Percentiles rank a stretch among this genome's conserved stretches.
Evolutionary conservation across 192 early-diverging fungal genomes (phyloP).

Genomic region (Irineochytrium annulatum): DNA sequence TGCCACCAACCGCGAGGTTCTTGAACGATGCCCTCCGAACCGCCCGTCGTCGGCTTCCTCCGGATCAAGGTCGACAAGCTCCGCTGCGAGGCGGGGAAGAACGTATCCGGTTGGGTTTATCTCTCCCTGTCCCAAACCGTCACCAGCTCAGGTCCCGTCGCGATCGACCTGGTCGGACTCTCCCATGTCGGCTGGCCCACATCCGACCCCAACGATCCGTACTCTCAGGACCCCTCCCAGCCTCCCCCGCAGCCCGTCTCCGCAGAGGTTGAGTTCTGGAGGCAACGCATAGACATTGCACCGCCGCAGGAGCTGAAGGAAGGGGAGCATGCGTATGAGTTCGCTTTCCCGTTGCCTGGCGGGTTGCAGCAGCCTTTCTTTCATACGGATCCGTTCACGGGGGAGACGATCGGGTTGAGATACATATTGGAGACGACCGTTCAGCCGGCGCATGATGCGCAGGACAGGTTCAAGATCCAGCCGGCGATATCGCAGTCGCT

Average conservation of each 20-base stretch:
- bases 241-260: background rate
- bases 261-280: background rate
- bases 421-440: background rate
- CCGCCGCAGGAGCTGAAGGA: background rate
- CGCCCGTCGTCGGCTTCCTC: background rate
- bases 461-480: background rate
- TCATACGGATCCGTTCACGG: slow-evolving; percentile 1
- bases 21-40: no score
- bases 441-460: no score
- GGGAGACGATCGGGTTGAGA: background rate
- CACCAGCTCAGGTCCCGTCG: background rate
- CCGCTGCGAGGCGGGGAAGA: background rate
- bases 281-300: background rate
- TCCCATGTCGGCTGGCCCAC: background rate
- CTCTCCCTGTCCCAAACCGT: background rate
- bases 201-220: no score
- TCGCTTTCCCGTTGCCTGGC: background rate
- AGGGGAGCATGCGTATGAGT: slow-evolving; percentile 3
- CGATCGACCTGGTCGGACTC: background rate
- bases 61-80: background rate
- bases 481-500: background rate
- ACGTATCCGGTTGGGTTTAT: background rate
- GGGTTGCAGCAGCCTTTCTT: background rate
- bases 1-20: no score
- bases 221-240: background rate